phyloP scores from a whole-genome alignment of 805 yeast genomes.

The Teunomyces stri region DNA sequence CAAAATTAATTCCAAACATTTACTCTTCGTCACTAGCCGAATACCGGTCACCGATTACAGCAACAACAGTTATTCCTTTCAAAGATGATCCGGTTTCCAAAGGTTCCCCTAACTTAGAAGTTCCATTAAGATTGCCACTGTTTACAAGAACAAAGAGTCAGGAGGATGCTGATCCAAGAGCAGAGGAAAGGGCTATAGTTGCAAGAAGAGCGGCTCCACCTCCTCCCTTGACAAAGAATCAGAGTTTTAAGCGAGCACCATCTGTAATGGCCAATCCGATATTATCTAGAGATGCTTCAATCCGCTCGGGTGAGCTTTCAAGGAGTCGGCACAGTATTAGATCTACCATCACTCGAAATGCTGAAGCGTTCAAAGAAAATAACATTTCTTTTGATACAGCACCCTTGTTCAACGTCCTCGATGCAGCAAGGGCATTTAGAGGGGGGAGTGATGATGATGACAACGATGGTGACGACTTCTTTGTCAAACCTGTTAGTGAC shows the following conservation, averaged over 20 bases:
- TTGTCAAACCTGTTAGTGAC: slow-evolving; percentile 15
- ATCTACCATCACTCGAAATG: slow-evolving; percentile 9
- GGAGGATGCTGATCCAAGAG: slow-evolving; percentile 10
- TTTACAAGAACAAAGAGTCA: background rate
- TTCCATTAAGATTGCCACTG: background rate
- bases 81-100: slow-evolving; percentile 18
- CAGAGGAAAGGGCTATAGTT: slow-evolving; percentile 37
- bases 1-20: slow-evolving; percentile 34
- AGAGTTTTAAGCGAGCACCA: slow-evolving; percentile 10
- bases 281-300: slow-evolving; percentile 1
- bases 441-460: slow-evolving; percentile 15
- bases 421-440: slow-evolving; percentile 15
- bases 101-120: background rate
- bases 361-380: slow-evolving; percentile 66
- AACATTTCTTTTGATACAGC: slow-evolving; percentile 72
- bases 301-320: slow-evolving; percentile 4
- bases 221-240: slow-evolving; percentile 45
- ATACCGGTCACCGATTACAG: slow-evolving; percentile 33
- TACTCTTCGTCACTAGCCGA: slow-evolving; percentile 34
- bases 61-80: slow-evolving; percentile 30
- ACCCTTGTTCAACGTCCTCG: slow-evolving; percentile 34
- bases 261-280: slow-evolving; percentile 4
- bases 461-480: slow-evolving; percentile 12
- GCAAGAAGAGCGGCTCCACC: slow-evolving; percentile 75
- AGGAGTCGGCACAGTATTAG: slow-evolving; percentile 4